These are phyloP conservation scores for Candida sp. DNA, from an alignment of 1,139 yeast genomes.

Conservation along the genomic window DNA sequence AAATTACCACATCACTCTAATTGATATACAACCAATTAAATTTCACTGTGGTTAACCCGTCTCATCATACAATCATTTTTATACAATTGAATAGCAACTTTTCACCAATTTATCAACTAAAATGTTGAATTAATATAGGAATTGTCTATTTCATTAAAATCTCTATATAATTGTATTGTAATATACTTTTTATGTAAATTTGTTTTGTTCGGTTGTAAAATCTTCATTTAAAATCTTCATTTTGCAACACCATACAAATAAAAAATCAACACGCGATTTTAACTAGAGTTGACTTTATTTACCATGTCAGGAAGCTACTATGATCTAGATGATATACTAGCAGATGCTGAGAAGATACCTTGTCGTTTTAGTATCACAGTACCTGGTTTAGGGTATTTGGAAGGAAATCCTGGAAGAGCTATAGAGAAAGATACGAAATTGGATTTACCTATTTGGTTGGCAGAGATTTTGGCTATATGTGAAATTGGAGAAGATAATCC, in stretches of 20 bases:
- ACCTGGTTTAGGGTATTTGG: slow-evolving; percentile 86
- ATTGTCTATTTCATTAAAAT: no score
- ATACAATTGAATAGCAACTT: no score
- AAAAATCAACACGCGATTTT: no score
- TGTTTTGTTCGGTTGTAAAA: not conserved
- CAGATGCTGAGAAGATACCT: slow-evolving; percentile 71
- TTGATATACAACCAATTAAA: no score
- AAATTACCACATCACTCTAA: no score
- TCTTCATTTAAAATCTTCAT: no score
- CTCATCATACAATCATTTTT: no score
- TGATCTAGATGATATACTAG: slow-evolving; percentile 83
- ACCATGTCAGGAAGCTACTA: slow-evolving; percentile 43
- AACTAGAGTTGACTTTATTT: not conserved
- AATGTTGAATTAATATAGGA: no score
- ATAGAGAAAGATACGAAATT: slow-evolving; percentile 63
- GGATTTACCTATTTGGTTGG: slow-evolving; percentile 89
- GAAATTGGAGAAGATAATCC: slow-evolving; percentile 35
- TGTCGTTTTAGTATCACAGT: slow-evolving; percentile 74
- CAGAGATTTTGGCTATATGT: slow-evolving; percentile 68
- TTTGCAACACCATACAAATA: not conserved
- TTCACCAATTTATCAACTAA: no score
- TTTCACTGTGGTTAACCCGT: no score
- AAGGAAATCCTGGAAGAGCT: slow-evolving; percentile 71
- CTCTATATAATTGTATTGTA: no score
- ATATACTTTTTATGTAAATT: no score